Evolutionary conservation across 352 stramenopile genomes (phyloP), one percentile per base, ranked within the genome.

Genomic region (Phytophthora cactorum): DNA sequence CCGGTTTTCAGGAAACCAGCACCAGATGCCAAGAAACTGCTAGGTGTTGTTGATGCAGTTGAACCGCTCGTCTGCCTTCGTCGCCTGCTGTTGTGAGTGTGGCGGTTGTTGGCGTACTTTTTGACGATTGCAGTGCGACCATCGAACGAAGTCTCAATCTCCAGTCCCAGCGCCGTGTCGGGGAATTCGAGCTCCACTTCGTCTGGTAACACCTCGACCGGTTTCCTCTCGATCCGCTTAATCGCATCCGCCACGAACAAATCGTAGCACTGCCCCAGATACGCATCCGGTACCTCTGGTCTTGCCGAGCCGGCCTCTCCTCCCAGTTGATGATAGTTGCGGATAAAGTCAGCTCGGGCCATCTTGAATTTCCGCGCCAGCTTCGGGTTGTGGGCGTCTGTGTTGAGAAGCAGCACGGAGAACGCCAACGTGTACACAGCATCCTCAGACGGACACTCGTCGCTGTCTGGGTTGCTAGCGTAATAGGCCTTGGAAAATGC

Each of bases 81-180:
- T 62, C 53, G 55, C 6, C 46, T 59, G 58, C 64, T 86, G 72
- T 65, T 78, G 62, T 79, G 83, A 58, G 74, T 81, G 70, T 89
- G 79, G 25, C 78, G 77, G 44, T 76, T 55, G 43, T 70, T 75
- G 4, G 44, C 52, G 45, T 88, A 88, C 31, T 70, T 81, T 66
- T 90, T 91, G 25, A 92, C 84, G 36, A 91, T 58, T 27, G 84
- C 90, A 32, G 79, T 79, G 17, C 78, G 86, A 4, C 77, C 78
- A 57, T 94, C 86, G 52, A 92, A 82, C 10, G 81, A 90, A 31
- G 86, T 94, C 73, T 94, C 86, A 49, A 94, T 94, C 29, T 90
- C 81, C 2, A 94, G 58, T 0, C 86, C 86, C 8, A 94, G 58
- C 14, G 77, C 68, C 4, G 68, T 54, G 9, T 89, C 74, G 0